Evolutionary conservation across 345 rosid genomes (phyloP), one percentile per base, ranked within the genome.

Genomic region (Adansonia digitata): DNA sequence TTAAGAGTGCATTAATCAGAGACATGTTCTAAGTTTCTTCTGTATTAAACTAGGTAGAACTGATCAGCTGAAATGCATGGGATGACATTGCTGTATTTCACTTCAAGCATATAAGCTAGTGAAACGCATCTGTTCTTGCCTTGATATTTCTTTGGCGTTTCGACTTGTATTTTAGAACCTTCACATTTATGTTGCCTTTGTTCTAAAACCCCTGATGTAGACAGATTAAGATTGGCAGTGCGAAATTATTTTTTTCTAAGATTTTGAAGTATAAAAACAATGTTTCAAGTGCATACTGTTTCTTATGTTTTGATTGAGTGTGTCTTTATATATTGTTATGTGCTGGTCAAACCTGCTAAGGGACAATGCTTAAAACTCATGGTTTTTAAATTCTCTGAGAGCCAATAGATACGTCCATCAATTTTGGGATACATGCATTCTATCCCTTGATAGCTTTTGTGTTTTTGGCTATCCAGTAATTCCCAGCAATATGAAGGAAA

Each of bases 401-500:
- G 29, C 42, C 40, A 55, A 65, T 53, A 75, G 69, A 77, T 64
- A n/a, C 42, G 49, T 24, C 51, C 56, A 35, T 73, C 70, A 14
- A 13, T 60, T 24, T 76, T 35, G 46, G 29, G 53, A 71, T 74
- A 31, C 71, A 60, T 46, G 42, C 35, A 69, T 18, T 53, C 69
- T 51, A 55, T 29, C 29, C n/a, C 2, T 57, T 61, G 65, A 20
- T 57, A 13, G 4, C 26, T 7, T 69, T 62, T 9, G 52, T 52
- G 71, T 75, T 24, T 68, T 70, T 65, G 26, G 24, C 29, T 79
- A n/a, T 68, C 35, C 69, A 37, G 43, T 65, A 70, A 56, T 67
- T 52, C 57, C 18, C 8, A 53, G 77, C 46, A 71, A 40, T 53
- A 93, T 93, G 98, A 83, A 82, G 75, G 85, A 90, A 66, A 68